Base-by-base conservation (phyloP, 176 grass and related monocot species). In the Oryza glaberrima region DNA sequence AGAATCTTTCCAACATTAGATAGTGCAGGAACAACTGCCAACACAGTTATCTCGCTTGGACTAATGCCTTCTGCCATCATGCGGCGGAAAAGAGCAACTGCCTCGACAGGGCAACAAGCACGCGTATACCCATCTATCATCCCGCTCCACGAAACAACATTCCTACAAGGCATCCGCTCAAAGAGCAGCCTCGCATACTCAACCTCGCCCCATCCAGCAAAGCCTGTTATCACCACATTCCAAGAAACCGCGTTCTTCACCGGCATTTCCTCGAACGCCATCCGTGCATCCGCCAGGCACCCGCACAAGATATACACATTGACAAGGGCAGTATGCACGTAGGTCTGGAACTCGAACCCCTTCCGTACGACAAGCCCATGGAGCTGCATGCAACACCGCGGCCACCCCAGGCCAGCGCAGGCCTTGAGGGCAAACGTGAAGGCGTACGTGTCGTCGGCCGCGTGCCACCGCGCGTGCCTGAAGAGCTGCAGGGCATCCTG, bases 141-240 rank as follows among this genome's bases (percentile, higher is more conserved):
- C 3, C 93, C 76, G 0, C 85, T 94, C 93, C 90, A 94, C 2
- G 93, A 94, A 7, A 94, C 58, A 43, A 86, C 85, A 81, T 88
- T 92, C 66, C 60, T 70, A 22, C 63, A 51, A 3, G 90, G 93
- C 88, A 92, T 94, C n/a, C 6, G 40, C 9, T 88, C 85, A 46
- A 94, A 94, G 8, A 94, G 58, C 72, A 48, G 23, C 83, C 85
- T 89, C 0, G 90, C 88, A 56, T 67, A 41, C 56, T 73, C 75
- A 8, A 90, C 56, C 25, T 92, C 82, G 1, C 93, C 88, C 79
- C 90, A 83, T 7, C 49, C 76, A 30, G 85, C 85, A 14, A 87
- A 88, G 45, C 90, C 90, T 3, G 93, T 92, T 82, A 94, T 35
- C 90, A 92, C 60, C 41, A 85, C 93, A 67, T 94, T 94, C 93